Percentiles rank a stretch among this genome's conserved stretches.
Evolutionary conservation across 179 eudicot species (phyloP).

Genomic region (Silene vulgaris): DNA sequence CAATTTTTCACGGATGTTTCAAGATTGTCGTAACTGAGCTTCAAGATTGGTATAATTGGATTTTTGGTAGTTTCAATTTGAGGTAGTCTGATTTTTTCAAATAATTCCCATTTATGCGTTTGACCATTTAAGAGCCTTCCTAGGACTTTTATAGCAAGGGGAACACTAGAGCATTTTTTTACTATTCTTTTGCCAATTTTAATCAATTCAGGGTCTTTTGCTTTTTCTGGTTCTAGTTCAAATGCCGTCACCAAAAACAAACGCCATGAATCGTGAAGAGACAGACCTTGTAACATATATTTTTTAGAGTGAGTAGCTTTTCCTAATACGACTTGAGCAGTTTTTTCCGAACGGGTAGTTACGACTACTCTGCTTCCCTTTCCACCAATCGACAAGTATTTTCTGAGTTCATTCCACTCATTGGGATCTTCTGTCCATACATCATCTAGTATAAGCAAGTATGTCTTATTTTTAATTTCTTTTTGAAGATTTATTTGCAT

Average conservation of each 20-base stretch:
- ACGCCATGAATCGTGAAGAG: not conserved
- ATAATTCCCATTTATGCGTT: conserved; percentile 4
- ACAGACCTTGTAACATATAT: not conserved
- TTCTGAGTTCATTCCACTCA: not conserved
- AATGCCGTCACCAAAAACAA: not conserved
- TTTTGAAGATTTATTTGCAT: not conserved
- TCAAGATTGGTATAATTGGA: not conserved
- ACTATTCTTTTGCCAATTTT: not conserved
- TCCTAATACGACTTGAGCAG: not conserved
- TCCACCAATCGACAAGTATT: not conserved
- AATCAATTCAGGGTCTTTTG: not conserved
- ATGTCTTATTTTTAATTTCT: not conserved
- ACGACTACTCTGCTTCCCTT: not conserved
- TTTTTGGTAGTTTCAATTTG: not conserved
- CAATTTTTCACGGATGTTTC: not conserved
- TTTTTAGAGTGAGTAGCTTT: not conserved
- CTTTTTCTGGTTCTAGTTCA: not conserved
- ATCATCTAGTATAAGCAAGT: not conserved
- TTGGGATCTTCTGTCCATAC: not conserved
- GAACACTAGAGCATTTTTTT: conserved; percentile 24
- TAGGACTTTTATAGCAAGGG: conserved; percentile 25
- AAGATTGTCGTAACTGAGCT: conserved; percentile 9
- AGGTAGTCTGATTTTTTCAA: not conserved
- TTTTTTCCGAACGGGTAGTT: conserved; percentile 3
- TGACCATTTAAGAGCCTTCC: conserved; percentile 18